These are phyloP conservation scores for Vaccinium darrowii DNA, from an alignment of 148 eudicot species.

Conservation along the genomic window DNA sequence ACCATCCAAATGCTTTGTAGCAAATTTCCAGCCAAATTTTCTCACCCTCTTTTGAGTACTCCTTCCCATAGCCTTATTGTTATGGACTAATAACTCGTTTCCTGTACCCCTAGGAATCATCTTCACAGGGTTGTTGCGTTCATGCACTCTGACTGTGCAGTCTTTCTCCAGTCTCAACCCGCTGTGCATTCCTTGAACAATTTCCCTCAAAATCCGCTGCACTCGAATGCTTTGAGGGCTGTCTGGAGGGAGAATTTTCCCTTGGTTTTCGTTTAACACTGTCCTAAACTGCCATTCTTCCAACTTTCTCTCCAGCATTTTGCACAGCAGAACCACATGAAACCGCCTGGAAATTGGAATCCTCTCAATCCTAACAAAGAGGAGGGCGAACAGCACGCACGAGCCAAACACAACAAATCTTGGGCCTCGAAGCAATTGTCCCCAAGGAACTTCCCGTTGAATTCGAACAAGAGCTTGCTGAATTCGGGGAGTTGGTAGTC, in stretches of 20 bases:
- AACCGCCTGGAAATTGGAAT: conserved; percentile 25
- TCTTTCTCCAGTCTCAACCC: conserved; percentile 13
- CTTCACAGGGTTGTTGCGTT: background rate
- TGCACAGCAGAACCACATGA: conserved; percentile 18
- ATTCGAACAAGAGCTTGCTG: background rate
- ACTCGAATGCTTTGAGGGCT: conserved; percentile 12
- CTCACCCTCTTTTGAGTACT: background rate
- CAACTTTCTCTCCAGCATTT: background rate
- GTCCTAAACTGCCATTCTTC: conserved; percentile 7
- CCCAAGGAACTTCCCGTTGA: too few species aligned
- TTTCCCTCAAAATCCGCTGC: background rate
- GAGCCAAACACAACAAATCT: background rate
- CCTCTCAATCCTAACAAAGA: conserved; percentile 18
- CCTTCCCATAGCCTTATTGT: too few species aligned
- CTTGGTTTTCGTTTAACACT: background rate
- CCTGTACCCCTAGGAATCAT: background rate
- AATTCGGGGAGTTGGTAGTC: background rate
- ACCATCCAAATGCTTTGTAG: conserved; percentile 46
- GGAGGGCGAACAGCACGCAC: background rate
- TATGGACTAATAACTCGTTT: too few species aligned
- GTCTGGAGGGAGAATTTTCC: background rate
- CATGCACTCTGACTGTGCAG: background rate
- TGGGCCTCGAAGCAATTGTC: background rate
- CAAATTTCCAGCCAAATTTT: background rate
- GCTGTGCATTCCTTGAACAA: conserved; percentile 16